Evolutionary conservation across 768 basidiomycete species (phyloP), one percentile per base, ranked within the genome.

Genomic region (Imleria badia): DNA sequence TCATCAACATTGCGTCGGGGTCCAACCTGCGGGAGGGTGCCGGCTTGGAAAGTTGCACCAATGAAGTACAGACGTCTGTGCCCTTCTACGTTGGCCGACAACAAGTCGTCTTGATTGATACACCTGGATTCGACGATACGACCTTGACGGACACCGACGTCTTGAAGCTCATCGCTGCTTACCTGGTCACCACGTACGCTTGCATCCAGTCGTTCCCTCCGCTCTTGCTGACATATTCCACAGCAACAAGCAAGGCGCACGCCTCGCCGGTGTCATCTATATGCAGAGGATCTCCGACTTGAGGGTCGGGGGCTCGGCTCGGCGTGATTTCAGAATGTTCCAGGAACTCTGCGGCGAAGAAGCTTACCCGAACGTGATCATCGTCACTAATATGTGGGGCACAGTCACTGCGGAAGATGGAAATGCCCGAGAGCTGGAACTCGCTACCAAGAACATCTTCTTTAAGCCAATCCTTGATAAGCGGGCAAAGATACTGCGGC

Each of bases 71-170:
- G 52, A 63, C 59, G 8, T 72, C 69, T 0, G 3, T 47, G 15
- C 56, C 65, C 40, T 72, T 70, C 34, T 23, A 49, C 41, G 36
- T 70, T 14, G 61, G 61, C 48, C 75, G 74, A 7, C 69, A 70
- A 10, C 65, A 56, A n/a, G 72, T 85, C 33, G 70, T 73, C 13
- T 66, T 86, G 29, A 75, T 86, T 48, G 84, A 86, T 56, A 85
- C 84, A 0, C 84, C 84, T 8, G 84, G 84, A 1, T 85, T 84
- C 60, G 83, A 84, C 63, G 82, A 84, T 55, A 79, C 82, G 5
- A 61, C 48, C 29, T 63, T 73, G 55, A 79, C 76, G 34, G 82
- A 83, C 56, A 75, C 76, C 1, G 80, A 80, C 34, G 73, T 83
- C 29, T 59, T 83, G 36, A 75, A 72, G 41, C 75, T 80, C 74